Percentiles rank a stretch among this genome's conserved stretches.
phyloP scores from a whole-genome alignment of 2,329 filamentous ascomycete genomes.

The Parascedosporium putredinis region DNA sequence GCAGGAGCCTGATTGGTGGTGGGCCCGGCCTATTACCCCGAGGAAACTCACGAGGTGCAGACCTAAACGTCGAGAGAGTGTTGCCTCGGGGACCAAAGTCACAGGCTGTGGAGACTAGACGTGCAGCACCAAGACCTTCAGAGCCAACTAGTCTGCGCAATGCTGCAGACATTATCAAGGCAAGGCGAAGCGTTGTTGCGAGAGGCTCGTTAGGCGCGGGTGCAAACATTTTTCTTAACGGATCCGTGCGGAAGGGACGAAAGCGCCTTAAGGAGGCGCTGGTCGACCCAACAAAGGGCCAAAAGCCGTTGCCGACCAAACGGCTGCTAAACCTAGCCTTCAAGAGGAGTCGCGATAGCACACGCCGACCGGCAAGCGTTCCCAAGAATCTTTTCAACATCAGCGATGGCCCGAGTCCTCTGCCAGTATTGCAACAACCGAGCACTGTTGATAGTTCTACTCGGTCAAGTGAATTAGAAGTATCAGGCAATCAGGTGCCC shows the following conservation, averaged over 20 bases:
- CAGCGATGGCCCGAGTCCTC: neutral
- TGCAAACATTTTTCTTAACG: constrained; percentile 6
- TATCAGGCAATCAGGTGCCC: too few species aligned
- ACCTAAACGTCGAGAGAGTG: too few species aligned
- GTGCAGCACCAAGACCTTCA: neutral
- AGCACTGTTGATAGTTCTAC: too few species aligned
- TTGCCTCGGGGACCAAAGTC: too few species aligned
- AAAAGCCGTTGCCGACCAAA: constrained; percentile 28
- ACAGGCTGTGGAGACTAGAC: too few species aligned
- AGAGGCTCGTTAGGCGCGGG: neutral
- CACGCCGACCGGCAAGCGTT: constrained; percentile 21
- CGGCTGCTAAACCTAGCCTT: constrained; percentile 26
- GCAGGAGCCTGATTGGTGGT: too few species aligned
- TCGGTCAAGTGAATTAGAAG: too few species aligned
- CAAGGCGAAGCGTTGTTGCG: neutral
- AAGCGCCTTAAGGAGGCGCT: constrained; percentile 26
- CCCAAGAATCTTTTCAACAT: constrained; percentile 2
- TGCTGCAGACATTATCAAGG: too few species aligned
- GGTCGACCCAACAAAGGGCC: constrained; percentile 28
- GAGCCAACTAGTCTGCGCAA: too few species aligned
- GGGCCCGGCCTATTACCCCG: too few species aligned
- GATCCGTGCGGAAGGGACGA: constrained; percentile 21
- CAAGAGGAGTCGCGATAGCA: constrained; percentile 27
- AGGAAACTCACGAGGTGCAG: too few species aligned
- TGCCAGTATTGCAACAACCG: neutral